Base-by-base conservation (phyloP, 164 flowering plant species). In the Vitis vinifera region DNA sequence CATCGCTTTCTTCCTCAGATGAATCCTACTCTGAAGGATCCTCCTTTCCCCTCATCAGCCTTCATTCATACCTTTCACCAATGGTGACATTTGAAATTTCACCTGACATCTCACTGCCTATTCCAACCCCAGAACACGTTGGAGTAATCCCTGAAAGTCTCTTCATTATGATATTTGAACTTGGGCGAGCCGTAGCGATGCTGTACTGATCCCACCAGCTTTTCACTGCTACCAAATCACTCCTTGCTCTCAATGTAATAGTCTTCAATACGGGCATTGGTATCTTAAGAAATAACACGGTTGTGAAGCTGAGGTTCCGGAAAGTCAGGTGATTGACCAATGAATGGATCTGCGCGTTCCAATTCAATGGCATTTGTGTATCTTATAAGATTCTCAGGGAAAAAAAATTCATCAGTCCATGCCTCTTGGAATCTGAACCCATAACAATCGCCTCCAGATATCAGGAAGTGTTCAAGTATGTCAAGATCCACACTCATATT, bases 131-230 rank as follows among this genome's bases (percentile, higher is more conserved):
- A 23, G 98, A 96, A 76, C 99, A 93, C 15, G 97, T 91, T 9
- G 98, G 97, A 50, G 99, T 96, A 27, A 98, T 93, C 65, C 99
- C 99, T 0, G 94, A 88, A 2, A 96, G 86, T 77, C 89, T 84
- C 76, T 97, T 80, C 14, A 93, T 81, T 12, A 87, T 75, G 60
- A 96, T 91, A 82, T 93, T 84, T 9, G 91, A 84, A 79, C 97
- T 91, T n/a, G 99, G 97, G 13, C 86, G 93, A 13, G 92, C 91
- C 83, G 83, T 84, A 57, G 72, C 60, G n/a, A 93, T 92, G 8
- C 99, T 98, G 63, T 88, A 96, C 19, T 93, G 95, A 73, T 93
- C 98, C 99, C 99, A 96, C 1, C 99, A 97, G 57, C 99, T 96
- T 83, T 96, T 96, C 65, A 96, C 83, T 2, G 99, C 98, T 13